Conservation (phyloP, 164 flowering plant genomes). For the Liquidambar formosana region DNA sequence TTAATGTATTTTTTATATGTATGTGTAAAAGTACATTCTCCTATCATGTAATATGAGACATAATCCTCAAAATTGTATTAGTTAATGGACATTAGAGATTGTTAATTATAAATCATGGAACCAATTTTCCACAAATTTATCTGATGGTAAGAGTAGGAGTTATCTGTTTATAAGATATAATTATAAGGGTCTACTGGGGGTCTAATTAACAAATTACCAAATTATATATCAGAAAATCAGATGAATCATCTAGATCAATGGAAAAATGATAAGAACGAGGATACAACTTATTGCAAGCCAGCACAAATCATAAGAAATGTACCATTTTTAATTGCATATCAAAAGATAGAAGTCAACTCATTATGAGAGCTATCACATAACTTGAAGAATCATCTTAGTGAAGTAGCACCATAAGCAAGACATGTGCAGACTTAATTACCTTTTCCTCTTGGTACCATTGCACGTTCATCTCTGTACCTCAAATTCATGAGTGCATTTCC, state of each 20-base stretch:
- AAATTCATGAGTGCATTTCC: constrained; percentile 95
- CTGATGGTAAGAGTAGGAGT: no score
- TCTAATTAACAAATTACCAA: not conserved
- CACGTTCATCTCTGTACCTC: constrained; percentile 92
- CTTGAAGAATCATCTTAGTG: not conserved
- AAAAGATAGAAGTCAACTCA: not conserved
- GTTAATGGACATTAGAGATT: not conserved
- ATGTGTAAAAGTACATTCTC: not conserved
- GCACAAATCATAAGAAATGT: not conserved
- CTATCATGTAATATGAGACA: not conserved
- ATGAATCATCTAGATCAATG: not conserved
- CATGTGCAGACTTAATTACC: constrained; percentile 42
- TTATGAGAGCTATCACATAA: not conserved
- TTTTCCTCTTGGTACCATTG: constrained; percentile 54
- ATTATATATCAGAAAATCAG: not conserved
- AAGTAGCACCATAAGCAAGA: constrained; percentile 1
- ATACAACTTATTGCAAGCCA: not conserved
- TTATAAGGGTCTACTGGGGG: not conserved
- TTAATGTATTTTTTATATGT: not conserved
- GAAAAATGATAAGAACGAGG: not conserved
- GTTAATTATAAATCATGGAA: not conserved
- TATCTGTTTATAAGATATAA: not conserved
- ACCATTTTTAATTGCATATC: not conserved
- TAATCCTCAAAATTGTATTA: not conserved
- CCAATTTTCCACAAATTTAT: not conserved